phyloP scores from a whole-genome alignment of 768 basidiomycete genomes.

The Porphyrellus cyaneotinctus region DNA sequence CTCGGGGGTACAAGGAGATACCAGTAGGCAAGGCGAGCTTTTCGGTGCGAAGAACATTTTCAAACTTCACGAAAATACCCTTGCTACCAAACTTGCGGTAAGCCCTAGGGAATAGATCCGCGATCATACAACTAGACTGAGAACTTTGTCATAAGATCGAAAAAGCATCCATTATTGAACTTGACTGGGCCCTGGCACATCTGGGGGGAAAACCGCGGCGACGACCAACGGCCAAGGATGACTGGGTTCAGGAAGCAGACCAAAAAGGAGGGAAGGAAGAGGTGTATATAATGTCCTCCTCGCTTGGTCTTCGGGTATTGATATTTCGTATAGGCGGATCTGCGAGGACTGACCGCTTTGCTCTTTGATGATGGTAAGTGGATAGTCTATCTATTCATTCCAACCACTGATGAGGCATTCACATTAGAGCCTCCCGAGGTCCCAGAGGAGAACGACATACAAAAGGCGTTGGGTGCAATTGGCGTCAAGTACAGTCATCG shows the following conservation, averaged over 20 bases:
- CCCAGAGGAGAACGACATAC: conserved; percentile 46
- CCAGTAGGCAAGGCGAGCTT: conserved; percentile 69
- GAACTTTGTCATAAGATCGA: conserved; percentile 58
- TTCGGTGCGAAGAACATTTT: conserved; percentile 88
- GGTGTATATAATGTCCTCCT: not conserved
- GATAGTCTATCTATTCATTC: not conserved
- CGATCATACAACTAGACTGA: not conserved
- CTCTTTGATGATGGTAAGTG: conserved; percentile 65
- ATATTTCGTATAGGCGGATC: conserved; percentile 38
- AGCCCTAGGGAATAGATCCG: conserved; percentile 13
- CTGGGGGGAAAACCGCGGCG: conserved; percentile 44
- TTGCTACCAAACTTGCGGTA: conserved; percentile 74
- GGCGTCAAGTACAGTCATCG: conserved; percentile 72
- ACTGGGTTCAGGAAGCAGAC: conserved; percentile 45
- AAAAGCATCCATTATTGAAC: conserved; percentile 62
- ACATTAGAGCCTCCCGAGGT: conserved; percentile 37
- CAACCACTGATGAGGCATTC: not conserved
- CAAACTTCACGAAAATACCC: conserved; percentile 62
- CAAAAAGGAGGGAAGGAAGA: conserved; percentile 41
- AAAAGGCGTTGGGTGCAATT: conserved; percentile 52
- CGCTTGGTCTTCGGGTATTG: not conserved
- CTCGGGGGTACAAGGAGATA: conserved; percentile 78
- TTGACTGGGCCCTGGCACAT: conserved; percentile 79
- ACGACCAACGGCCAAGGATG: conserved; percentile 27
- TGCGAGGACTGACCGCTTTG: conserved; percentile 60